Evolutionary conservation across 2,329 filamentous ascomycete genomes (phyloP).

Genomic region (Aspergillus quadrilineatus): DNA sequence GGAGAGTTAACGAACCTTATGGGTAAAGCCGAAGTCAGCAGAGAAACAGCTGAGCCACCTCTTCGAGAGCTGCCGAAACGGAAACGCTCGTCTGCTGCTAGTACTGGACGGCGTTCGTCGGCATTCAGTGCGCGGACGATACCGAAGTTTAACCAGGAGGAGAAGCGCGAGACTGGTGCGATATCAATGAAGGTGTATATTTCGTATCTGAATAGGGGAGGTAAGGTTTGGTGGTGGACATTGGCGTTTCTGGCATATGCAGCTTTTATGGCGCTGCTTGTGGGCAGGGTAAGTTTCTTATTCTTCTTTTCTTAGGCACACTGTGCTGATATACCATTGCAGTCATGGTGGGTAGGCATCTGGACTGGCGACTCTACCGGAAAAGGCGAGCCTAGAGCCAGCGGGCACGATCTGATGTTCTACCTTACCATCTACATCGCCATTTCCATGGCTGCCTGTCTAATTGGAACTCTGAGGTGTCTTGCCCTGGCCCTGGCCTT

Average conservation of each 20-base stretch:
- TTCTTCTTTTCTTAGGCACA: neutral
- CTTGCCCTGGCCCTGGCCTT: conserved; percentile 58
- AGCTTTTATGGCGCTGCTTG: conserved; percentile 53
- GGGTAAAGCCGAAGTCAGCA: conserved; percentile 38
- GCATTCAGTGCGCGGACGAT: conserved; percentile 36
- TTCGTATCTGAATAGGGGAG: conserved; percentile 66
- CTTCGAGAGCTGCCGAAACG: conserved; percentile 15
- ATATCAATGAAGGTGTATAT: conserved; percentile 67
- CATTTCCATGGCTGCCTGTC: conserved; percentile 57
- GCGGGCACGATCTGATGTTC: conserved; percentile 49
- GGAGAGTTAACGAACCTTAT: conserved; percentile 46
- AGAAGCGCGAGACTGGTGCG: conserved; percentile 68
- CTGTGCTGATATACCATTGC: conserved; percentile 1
- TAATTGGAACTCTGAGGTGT: conserved; percentile 53
- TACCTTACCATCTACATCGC: conserved; percentile 57
- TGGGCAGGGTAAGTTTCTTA: conserved; percentile 47
- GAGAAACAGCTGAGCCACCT: conserved; percentile 24
- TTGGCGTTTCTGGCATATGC: conserved; percentile 56
- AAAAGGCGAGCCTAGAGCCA: conserved; percentile 29
- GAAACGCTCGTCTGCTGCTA: conserved; percentile 14
- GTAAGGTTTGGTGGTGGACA: conserved; percentile 62
- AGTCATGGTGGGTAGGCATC: conserved; percentile 51
- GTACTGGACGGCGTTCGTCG: conserved; percentile 13
- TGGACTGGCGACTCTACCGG: conserved; percentile 38
- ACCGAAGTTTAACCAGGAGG: conserved; percentile 74